Evolutionary conservation across 23 red algal species (phyloP).

Genomic region (Porphyridium purpureum): DNA sequence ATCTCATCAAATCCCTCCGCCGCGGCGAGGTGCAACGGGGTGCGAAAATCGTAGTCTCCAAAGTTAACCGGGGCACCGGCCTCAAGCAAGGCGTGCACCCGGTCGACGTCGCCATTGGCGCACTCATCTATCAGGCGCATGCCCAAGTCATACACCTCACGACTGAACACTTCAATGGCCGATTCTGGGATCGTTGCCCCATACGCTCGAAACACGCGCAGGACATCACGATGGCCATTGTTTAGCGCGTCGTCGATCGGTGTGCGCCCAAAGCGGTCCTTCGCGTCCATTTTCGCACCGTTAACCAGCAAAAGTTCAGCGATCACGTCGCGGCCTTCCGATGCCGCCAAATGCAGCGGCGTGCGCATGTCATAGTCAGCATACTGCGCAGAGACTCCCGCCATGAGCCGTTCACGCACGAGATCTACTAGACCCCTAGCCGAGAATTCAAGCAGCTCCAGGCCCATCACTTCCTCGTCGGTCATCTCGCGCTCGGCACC

Average conservation of each 20-base stretch:
- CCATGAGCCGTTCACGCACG: slow-evolving; percentile 34
- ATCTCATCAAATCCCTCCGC: slow-evolving; percentile 59
- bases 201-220: slow-evolving; percentile 36
- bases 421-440: slow-evolving; percentile 33
- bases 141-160: slow-evolving; percentile 13
- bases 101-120: slow-evolving; percentile 19
- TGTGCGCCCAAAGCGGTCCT: slow-evolving; percentile 61
- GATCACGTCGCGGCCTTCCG: slow-evolving; percentile 71
- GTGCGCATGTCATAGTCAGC: slow-evolving; percentile 84
- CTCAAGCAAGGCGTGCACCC: slow-evolving; percentile 21
- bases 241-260: slow-evolving; percentile 75
- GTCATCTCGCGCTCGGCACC: slow-evolving; percentile 1
- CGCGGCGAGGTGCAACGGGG: slow-evolving; percentile 61
- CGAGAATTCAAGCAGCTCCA: slow-evolving; percentile 52
- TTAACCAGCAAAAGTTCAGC: slow-evolving; percentile 56
- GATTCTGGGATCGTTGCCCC: slow-evolving; percentile 33
- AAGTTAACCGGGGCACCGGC: slow-evolving; percentile 42
- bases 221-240: slow-evolving; percentile 37
- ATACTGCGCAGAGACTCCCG: slow-evolving; percentile 34
- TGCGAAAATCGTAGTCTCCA: slow-evolving; percentile 65
- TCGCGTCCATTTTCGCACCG: slow-evolving; percentile 44
- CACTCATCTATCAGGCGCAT: slow-evolving; percentile 26
- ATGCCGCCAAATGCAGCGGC: slow-evolving; percentile 78
- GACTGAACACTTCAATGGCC: slow-evolving; percentile 23
- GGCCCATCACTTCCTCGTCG: slow-evolving; percentile 16